These are phyloP conservation scores for Adansonia madagascariensis DNA, from an alignment of 441 rosid species.

Conservation along the genomic window DNA sequence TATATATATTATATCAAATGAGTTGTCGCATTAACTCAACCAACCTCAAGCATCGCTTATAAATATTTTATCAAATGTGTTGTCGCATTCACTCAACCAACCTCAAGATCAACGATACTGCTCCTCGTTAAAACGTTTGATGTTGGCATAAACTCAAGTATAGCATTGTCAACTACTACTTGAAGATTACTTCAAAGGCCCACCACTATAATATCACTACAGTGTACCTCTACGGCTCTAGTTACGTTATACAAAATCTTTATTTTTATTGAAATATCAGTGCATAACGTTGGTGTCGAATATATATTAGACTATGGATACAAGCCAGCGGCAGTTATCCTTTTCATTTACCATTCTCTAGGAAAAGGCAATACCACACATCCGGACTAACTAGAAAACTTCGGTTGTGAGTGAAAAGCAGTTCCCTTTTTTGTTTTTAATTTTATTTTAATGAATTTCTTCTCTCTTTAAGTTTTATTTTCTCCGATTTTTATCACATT, in stretches of 20 bases:
- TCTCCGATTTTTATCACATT: neutral
- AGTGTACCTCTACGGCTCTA: neutral
- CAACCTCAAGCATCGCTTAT: too few relatives aligned
- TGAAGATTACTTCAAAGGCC: neutral
- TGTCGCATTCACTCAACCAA: neutral
- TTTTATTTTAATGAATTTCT: neutral
- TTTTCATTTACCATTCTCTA: neutral
- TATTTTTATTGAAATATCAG: too few relatives aligned
- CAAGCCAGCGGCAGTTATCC: too few relatives aligned
- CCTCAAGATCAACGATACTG: neutral
- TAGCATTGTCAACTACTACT: neutral
- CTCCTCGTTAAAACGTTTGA: neutral
- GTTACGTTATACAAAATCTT: too few relatives aligned
- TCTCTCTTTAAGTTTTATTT: too few relatives aligned
- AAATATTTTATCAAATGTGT: neutral
- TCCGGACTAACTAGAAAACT: neutral
- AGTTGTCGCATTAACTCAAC: too few relatives aligned
- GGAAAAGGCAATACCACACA: too few relatives aligned
- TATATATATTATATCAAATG: too few relatives aligned
- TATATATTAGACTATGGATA: too few relatives aligned
- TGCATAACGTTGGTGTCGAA: too few relatives aligned
- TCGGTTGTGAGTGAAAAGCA: neutral
- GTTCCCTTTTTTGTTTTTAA: neutral
- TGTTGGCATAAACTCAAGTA: neutral
- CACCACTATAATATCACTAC: neutral